These are phyloP conservation scores for Themeda triandra DNA, from an alignment of 176 grass and related monocot species.

Conservation along the genomic window DNA sequence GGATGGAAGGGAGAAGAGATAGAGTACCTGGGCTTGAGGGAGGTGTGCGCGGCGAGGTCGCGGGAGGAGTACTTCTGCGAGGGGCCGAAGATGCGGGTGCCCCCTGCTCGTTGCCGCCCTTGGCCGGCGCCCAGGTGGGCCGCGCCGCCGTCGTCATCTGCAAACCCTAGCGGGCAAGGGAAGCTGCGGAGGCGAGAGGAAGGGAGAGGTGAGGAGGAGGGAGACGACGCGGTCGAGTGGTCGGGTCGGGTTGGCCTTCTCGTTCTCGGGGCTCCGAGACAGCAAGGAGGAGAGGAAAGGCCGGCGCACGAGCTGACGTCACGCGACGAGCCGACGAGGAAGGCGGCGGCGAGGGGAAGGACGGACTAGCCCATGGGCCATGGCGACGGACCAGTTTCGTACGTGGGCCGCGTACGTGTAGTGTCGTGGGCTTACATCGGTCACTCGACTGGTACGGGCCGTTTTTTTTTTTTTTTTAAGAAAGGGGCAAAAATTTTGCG, in stretches of 20 bases:
- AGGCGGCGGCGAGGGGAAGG: background rate
- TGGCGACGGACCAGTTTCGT: background rate
- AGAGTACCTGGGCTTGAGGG: constrained; percentile 84
- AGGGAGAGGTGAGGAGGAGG: background rate
- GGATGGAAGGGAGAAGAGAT: background rate
- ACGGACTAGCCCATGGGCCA: background rate
- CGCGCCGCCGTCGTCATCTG: constrained; percentile 92
- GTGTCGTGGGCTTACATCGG: background rate
- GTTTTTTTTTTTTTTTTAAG: no score
- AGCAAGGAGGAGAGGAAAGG: background rate
- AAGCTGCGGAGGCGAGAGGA: background rate
- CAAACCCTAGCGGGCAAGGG: background rate
- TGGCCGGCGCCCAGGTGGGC: constrained; percentile 96
- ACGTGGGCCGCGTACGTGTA: background rate
- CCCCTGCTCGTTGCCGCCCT: constrained; percentile 97
- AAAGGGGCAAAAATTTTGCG: no score
- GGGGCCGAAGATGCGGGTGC: constrained; percentile 89
- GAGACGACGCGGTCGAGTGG: background rate
- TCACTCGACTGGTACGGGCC: background rate
- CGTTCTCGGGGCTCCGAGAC: background rate
- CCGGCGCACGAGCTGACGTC: no score
- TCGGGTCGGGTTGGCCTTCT: background rate
- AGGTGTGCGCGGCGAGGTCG: constrained; percentile 88
- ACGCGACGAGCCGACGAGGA: no score
- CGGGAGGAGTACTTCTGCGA: constrained; percentile 86